phyloP scores from a whole-genome alignment of 2,329 filamentous ascomycete genomes.

The Periconia sp. region DNA sequence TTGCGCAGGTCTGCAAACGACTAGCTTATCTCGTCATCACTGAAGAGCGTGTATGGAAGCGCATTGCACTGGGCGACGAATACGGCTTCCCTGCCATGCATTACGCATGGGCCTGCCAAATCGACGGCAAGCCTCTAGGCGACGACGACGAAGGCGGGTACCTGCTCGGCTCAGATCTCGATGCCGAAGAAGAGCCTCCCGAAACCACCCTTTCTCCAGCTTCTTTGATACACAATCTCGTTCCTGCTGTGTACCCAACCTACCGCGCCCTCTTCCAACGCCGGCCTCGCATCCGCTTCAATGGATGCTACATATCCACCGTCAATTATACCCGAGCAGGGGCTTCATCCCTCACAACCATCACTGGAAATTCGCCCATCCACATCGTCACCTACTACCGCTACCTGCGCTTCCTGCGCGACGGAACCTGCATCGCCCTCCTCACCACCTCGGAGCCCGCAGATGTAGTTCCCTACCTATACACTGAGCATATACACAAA shows the following conservation, averaged over 20 bases:
- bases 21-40: slow-evolving; percentile 83
- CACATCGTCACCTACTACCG: slow-evolving; percentile 98
- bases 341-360: slow-evolving; percentile 70
- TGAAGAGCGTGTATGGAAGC: slow-evolving; percentile 87
- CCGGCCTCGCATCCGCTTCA: slow-evolving; percentile 88
- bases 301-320: slow-evolving; percentile 94
- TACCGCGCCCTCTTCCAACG: slow-evolving; percentile 75
- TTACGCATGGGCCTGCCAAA: slow-evolving; percentile 72
- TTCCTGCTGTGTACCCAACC: slow-evolving; percentile 46
- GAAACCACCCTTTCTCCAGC: slow-evolving; percentile 11
- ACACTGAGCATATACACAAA: slow-evolving; percentile 67
- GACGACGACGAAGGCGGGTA: slow-evolving; percentile 42
- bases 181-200: slow-evolving; percentile 10
- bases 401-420: slow-evolving; percentile 92
- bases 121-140: slow-evolving; percentile 56
- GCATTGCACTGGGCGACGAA: slow-evolving; percentile 70
- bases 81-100: slow-evolving; percentile 86
- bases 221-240: slow-evolving; percentile 39
- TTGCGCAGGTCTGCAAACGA: slow-evolving; percentile 83
- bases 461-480: slow-evolving; percentile 87
- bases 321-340: slow-evolving; percentile 93
- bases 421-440: slow-evolving; percentile 82
- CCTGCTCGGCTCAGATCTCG: slow-evolving; percentile 29
- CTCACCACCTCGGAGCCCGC: slow-evolving; percentile 80
- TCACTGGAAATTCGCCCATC: slow-evolving; percentile 80